Percentiles rank a stretch among this genome's conserved stretches.
phyloP scores from a whole-genome alignment of 2,329 filamentous ascomycete species.

The Dothiorella sarmentorum region DNA sequence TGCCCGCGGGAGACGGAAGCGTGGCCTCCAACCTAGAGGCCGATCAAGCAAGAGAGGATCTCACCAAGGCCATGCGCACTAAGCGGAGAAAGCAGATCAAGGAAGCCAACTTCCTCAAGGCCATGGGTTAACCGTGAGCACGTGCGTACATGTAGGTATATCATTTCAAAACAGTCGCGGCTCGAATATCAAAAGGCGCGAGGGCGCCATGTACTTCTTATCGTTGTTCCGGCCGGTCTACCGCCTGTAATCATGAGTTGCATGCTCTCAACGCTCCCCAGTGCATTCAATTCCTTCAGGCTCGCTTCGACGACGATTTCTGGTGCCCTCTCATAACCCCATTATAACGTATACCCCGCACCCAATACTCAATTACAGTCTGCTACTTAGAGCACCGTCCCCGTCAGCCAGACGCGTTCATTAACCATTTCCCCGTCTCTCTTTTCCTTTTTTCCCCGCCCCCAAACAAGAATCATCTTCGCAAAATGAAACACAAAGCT shows the following conservation, averaged over 20 bases:
- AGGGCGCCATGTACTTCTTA: background rate
- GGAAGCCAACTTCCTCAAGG: slow-evolving; percentile 81
- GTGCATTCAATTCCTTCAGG: no score
- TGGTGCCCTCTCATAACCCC: background rate
- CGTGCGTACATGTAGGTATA: background rate
- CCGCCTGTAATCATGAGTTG: no score
- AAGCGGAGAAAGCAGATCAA: slow-evolving; percentile 75
- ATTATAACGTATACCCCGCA: no score
- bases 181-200: background rate
- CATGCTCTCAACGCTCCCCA: no score
- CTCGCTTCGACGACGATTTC: no score
- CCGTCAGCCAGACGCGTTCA: background rate
- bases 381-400: background rate
- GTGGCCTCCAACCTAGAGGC: slow-evolving; percentile 46
- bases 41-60: slow-evolving; percentile 54
- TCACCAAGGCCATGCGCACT: slow-evolving; percentile 69
- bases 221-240: background rate
- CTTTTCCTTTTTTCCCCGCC: background rate
- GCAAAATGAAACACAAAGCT: background rate
- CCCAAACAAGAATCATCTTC: background rate
- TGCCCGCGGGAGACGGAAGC: slow-evolving; percentile 55
- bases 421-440: background rate
- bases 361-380: background rate
- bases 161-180: background rate
- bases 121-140: slow-evolving; percentile 52